phyloP scores from a whole-genome alignment of 805 yeast genomes.

The Lachancea meyersii region DNA sequence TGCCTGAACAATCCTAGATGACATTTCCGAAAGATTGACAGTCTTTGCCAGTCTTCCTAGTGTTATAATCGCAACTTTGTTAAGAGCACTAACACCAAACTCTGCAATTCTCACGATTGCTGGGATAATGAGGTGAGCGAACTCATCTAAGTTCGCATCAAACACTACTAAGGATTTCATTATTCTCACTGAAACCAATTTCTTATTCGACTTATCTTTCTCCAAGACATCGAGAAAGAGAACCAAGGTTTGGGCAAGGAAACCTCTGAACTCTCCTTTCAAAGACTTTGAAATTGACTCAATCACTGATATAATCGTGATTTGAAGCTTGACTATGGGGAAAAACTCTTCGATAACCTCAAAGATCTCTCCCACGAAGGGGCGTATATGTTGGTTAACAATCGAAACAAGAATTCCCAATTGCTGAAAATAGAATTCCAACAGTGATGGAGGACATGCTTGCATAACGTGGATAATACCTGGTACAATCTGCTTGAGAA shows the following conservation, averaged over 20 bases:
- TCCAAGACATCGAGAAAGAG: conserved; percentile 71
- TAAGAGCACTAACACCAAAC: conserved; percentile 49
- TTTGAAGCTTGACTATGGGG: conserved; percentile 55
- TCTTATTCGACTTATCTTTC: conserved; percentile 56
- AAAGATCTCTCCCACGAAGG: conserved; percentile 70
- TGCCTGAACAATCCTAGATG: conserved; percentile 86
- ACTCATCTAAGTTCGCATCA: conserved; percentile 84
- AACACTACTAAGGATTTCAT: conserved; percentile 78
- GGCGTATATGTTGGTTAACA: conserved; percentile 86
- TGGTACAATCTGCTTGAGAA: conserved; percentile 79
- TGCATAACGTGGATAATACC: conserved; percentile 83
- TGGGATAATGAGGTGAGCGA: conserved; percentile 81
- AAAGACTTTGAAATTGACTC: conserved; percentile 81
- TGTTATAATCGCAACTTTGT: conserved; percentile 72
- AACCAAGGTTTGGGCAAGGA: conserved; percentile 71
- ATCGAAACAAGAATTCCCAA: conserved; percentile 70
- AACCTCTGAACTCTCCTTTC: conserved; percentile 86
- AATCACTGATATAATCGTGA: conserved; percentile 69
- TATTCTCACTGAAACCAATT: conserved; percentile 62
- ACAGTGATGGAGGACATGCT: conserved; percentile 66
- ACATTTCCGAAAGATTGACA: conserved; percentile 75
- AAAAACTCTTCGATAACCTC: conserved; percentile 72
- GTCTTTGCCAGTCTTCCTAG: conserved; percentile 73
- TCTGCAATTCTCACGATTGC: conserved; percentile 78
- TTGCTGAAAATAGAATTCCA: conserved; percentile 86